Evolutionary conservation across 2,329 filamentous ascomycete genomes (phyloP).

Genomic region (Claviceps fusiformis): DNA sequence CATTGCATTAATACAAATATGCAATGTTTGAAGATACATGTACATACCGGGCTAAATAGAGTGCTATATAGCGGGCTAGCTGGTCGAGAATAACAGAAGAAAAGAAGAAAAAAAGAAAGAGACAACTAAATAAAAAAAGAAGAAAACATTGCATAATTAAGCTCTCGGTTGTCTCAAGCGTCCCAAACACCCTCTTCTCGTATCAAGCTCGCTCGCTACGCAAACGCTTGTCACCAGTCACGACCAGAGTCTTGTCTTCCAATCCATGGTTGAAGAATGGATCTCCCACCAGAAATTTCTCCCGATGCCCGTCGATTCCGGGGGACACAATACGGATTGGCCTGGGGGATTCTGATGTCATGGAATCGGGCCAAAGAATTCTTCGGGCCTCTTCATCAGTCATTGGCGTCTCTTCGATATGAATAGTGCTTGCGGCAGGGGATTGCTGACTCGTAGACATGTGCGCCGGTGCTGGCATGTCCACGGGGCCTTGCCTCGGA

Average conservation of each 20-base stretch:
- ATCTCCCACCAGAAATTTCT: slow-evolving; percentile 28
- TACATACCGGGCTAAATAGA: too few relatives aligned
- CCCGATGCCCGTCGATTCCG: slow-evolving; percentile 17
- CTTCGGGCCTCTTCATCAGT: slow-evolving; percentile 26
- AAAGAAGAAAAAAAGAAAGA: too few relatives aligned
- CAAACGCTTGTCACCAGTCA: slow-evolving; percentile 21
- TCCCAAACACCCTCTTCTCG: slow-evolving; percentile 9
- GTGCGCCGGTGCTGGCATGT: background rate
- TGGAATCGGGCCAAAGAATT: slow-evolving; percentile 25
- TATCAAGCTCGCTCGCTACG: slow-evolving; percentile 17
- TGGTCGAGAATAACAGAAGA: too few relatives aligned
- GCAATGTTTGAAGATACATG: too few relatives aligned
- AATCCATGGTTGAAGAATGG: slow-evolving; percentile 15
- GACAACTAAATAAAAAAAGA: too few relatives aligned
- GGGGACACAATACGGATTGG: slow-evolving; percentile 3
- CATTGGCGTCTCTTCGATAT: slow-evolving; percentile 18
- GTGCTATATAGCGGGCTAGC: too few relatives aligned
- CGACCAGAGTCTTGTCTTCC: slow-evolving; percentile 27
- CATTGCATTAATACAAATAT: too few relatives aligned
- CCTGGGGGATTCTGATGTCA: slow-evolving; percentile 6
- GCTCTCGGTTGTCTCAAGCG: too few relatives aligned
- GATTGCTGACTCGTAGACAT: slow-evolving; percentile 1
- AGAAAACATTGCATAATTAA: too few relatives aligned
- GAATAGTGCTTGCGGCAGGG: background rate
- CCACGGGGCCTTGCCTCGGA: slow-evolving; percentile 5